A percentile compares a stretch with the other conserved stretches of the same genome.
Evolutionary conservation across 1,284 basidiomycete species (phyloP).

Genomic region (Xerocomus amazonicus): DNA sequence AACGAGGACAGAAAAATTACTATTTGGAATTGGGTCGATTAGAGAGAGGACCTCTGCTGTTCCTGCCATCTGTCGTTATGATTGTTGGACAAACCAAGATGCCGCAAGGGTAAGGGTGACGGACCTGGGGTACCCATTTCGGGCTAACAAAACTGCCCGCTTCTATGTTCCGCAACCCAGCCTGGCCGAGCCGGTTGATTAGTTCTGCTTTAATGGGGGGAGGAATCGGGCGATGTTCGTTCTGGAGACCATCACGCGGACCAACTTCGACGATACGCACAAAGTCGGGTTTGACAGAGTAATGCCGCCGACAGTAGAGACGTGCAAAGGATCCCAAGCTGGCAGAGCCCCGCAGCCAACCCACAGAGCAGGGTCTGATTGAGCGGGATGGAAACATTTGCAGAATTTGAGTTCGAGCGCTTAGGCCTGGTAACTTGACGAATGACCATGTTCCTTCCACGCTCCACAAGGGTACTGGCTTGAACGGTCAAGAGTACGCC

Average conservation of each 20-base stretch:
- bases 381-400: conserved; percentile 13
- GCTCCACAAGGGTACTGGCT: too few relatives aligned
- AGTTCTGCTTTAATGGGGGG: conserved; percentile 78
- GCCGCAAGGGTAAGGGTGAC: conserved; percentile 23
- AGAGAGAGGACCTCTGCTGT: conserved; percentile 68
- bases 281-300: conserved; percentile 21
- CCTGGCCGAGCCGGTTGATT: conserved; percentile 68
- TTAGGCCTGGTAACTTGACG: too few relatives aligned
- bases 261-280: conserved; percentile 84
- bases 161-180: conserved; percentile 78
- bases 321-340: background rate
- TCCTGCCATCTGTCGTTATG: conserved; percentile 70
- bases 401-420: background rate
- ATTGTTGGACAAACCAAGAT: background rate
- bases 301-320: background rate
- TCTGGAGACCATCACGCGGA: conserved; percentile 91
- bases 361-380: conserved; percentile 1
- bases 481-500: too few relatives aligned
- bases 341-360: background rate
- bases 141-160: conserved; percentile 90
- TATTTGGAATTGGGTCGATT: conserved; percentile 50
- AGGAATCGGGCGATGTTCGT: conserved; percentile 76
- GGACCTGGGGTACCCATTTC: conserved; percentile 90
- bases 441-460: too few relatives aligned
- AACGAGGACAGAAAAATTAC: conserved; percentile 82